These are phyloP conservation scores for Dicorynia guianensis DNA, from an alignment of 306 rosid genomes.

Conservation along the genomic window DNA sequence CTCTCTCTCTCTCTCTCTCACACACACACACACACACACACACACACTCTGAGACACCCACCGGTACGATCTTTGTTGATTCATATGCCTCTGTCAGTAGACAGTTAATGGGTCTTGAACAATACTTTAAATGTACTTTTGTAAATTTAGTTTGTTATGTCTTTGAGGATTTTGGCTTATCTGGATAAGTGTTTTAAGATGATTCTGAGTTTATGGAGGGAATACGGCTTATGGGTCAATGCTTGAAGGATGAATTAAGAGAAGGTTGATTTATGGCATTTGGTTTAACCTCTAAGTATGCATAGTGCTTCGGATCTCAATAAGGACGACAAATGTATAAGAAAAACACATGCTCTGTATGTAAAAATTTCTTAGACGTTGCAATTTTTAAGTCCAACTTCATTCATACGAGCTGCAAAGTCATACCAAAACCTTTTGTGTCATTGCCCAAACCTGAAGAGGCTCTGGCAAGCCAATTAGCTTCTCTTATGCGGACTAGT, in stretches of 20 bases:
- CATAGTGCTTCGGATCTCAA: neutral
- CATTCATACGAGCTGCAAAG: slow-evolving; percentile 38
- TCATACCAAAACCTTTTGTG: slow-evolving; percentile 14
- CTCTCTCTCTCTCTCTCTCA: too few species aligned
- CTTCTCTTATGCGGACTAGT: slow-evolving; percentile 56
- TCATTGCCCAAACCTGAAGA: slow-evolving; percentile 30
- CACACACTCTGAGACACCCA: too few species aligned
- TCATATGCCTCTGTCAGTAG: too few species aligned
- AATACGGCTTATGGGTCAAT: neutral
- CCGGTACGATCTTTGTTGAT: too few species aligned
- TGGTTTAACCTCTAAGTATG: neutral
- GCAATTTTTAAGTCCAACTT: slow-evolving; percentile 35
- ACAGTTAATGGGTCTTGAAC: too few species aligned
- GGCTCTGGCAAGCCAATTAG: slow-evolving; percentile 47
- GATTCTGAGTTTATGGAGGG: neutral
- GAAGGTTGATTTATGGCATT: neutral
- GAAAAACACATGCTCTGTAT: slow-evolving; percentile 25
- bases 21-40: too few species aligned
- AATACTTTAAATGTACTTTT: too few species aligned
- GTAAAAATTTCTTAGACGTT: slow-evolving; percentile 28
- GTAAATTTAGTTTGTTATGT: too few species aligned
- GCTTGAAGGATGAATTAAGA: neutral
- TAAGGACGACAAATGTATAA: slow-evolving; percentile 32
- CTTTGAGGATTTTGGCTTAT: too few species aligned
- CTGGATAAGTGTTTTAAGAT: too few species aligned